Evolutionary conservation across 2,329 filamentous ascomycete species (phyloP).

Genomic region (Aureobasidium sp.): DNA sequence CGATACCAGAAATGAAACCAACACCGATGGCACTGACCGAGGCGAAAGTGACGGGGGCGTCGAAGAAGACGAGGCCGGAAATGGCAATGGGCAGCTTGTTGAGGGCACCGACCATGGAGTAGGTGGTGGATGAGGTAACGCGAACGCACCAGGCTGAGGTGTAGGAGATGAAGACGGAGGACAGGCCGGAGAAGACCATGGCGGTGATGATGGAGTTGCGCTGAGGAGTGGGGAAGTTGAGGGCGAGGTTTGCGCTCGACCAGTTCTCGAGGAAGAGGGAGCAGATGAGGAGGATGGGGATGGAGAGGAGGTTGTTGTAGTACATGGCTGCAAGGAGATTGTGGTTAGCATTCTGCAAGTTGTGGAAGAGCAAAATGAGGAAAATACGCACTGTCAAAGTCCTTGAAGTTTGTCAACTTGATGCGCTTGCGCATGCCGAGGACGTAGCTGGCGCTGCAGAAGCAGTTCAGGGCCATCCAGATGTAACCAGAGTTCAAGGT

Average conservation of each 20-base stretch:
- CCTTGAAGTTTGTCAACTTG: constrained; percentile 99
- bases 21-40: constrained; percentile 86
- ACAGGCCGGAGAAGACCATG: constrained; percentile 91
- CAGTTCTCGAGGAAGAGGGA: constrained; percentile 86
- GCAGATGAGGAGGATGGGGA: constrained; percentile 77
- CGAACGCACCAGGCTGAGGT: constrained; percentile 98
- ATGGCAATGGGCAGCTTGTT: constrained; percentile 97
- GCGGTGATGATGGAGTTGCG: constrained; percentile 74
- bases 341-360: not conserved
- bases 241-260: constrained; percentile 72
- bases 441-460: constrained; percentile 85
- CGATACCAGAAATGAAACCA: constrained; percentile 84
- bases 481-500: constrained; percentile 91
- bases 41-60: constrained; percentile 84
- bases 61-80: constrained; percentile 89
- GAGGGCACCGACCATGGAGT: constrained; percentile 97
- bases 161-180: constrained; percentile 98
- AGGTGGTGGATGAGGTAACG: constrained; percentile 93
- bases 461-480: constrained; percentile 96
- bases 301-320: constrained; percentile 98
- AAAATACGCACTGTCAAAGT: constrained; percentile 82
- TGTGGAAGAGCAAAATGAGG: not conserved
- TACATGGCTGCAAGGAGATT: constrained; percentile 69
- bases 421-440: constrained; percentile 96
- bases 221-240: constrained; percentile 78